phyloP scores from a whole-genome alignment of 331 rosid species.

The Rhamnella rubrinervis region DNA sequence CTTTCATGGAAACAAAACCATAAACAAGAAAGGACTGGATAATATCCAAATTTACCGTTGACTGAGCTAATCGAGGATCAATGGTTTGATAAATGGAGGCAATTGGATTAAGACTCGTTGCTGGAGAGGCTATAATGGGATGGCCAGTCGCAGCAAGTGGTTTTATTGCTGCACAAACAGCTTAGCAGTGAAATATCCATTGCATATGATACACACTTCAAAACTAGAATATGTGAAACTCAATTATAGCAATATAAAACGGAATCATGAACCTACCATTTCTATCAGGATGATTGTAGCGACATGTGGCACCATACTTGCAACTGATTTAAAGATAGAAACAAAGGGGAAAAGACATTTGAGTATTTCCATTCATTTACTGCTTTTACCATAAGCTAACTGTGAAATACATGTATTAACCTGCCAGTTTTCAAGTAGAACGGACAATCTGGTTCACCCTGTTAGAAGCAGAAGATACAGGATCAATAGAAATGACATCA shows the following conservation, averaged over 20 bases:
- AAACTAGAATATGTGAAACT: neutral
- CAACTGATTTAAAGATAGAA: constrained; percentile 56
- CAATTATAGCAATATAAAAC: constrained; percentile 21
- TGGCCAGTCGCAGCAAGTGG: constrained; percentile 56
- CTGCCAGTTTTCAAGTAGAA: constrained; percentile 99
- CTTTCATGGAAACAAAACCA: neutral
- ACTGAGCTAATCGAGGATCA: constrained; percentile 65
- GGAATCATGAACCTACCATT: constrained; percentile 53
- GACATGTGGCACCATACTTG: constrained; percentile 88
- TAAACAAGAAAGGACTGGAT: neutral
- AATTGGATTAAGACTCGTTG: constrained; percentile 67
- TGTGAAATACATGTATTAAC: constrained; percentile 34
- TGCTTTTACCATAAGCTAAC: constrained; percentile 12
- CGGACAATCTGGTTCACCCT: constrained; percentile 97
- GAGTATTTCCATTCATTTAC: constrained; percentile 23
- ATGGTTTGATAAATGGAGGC: constrained; percentile 68
- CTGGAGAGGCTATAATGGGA: constrained; percentile 52
- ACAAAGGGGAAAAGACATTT: neutral
- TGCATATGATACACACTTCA: neutral
- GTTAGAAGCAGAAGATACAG: constrained; percentile 39
- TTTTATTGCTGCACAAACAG: constrained; percentile 53
- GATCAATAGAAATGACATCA: constrained; percentile 19
- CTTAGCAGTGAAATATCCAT: constrained; percentile 13
- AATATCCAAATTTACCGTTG: constrained; percentile 51
- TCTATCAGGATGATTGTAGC: constrained; percentile 94